Conservation (phyloP, 2,329 filamentous ascomycete species). For the Trichophyton mentagrophytes region DNA sequence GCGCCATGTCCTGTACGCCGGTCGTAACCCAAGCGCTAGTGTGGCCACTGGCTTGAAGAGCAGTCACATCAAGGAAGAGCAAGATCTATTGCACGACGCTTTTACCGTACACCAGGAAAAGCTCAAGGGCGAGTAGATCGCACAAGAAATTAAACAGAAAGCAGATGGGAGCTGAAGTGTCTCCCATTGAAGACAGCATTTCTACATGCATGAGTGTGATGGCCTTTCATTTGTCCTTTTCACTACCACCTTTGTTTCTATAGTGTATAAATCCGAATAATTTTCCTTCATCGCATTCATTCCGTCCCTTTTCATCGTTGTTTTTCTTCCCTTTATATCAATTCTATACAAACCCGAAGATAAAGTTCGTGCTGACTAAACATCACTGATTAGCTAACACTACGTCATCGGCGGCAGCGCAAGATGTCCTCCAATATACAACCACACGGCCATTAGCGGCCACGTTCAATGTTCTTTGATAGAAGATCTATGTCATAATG, state of each 20-base stretch:
- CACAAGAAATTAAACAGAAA: background rate
- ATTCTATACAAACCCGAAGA: background rate
- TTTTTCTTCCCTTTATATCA: background rate
- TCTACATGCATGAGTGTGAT: constrained; percentile 2
- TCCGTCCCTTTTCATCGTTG: background rate
- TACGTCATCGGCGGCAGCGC: background rate
- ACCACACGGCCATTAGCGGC: background rate
- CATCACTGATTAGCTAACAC: background rate
- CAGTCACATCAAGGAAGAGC: constrained; percentile 82
- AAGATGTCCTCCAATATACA: background rate
- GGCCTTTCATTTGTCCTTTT: constrained; percentile 2
- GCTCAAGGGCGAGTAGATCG: constrained; percentile 49
- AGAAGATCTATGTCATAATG: background rate
- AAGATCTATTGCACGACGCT: constrained; percentile 59
- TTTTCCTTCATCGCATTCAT: background rate
- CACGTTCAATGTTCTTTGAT: background rate
- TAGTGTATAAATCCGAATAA: constrained; percentile 3
- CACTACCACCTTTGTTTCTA: constrained; percentile 1
- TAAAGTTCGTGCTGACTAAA: background rate
- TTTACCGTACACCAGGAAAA: constrained; percentile 52
- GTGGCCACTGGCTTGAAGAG: constrained; percentile 89
- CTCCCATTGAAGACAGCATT: background rate
- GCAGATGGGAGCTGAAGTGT: constrained; percentile 3
- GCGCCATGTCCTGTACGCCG: constrained; percentile 92
- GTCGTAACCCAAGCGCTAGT: constrained; percentile 80